phyloP scores from a whole-genome alignment of 306 rosid species.

The Datisca glomerata region DNA sequence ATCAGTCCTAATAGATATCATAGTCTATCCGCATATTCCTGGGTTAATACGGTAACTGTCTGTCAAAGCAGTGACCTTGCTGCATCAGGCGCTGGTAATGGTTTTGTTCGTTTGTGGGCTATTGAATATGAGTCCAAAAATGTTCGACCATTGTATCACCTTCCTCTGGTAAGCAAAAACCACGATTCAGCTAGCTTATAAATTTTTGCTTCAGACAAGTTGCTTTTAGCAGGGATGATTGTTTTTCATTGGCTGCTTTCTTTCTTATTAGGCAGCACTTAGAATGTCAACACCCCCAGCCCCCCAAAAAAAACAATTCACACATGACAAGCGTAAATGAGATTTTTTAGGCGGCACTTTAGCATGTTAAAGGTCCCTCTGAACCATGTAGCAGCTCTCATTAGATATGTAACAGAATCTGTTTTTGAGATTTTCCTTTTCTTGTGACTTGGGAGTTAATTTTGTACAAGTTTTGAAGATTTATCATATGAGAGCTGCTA shows the following conservation, averaged over 20 bases:
- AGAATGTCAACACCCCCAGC: background rate
- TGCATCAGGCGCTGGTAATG: slow-evolving; percentile 94
- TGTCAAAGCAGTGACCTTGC: slow-evolving; percentile 88
- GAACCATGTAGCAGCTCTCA: no score
- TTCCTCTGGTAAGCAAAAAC: slow-evolving; percentile 68
- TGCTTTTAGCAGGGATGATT: background rate
- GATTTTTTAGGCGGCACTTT: no score
- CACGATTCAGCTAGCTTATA: slow-evolving; percentile 6
- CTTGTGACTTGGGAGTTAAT: no score
- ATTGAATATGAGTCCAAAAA: slow-evolving; percentile 50
- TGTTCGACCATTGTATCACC: slow-evolving; percentile 37
- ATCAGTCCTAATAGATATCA: slow-evolving; percentile 21
- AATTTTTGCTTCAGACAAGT: background rate
- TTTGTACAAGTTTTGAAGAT: background rate
- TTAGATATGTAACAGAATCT: no score
- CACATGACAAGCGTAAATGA: no score
- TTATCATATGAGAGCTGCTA: background rate
- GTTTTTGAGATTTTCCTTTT: no score
- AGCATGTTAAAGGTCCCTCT: no score
- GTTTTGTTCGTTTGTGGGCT: slow-evolving; percentile 70
- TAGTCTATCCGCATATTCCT: slow-evolving; percentile 45
- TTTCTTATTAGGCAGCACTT: background rate
- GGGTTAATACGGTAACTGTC: slow-evolving; percentile 72
- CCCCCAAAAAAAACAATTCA: background rate
- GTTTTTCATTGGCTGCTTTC: background rate